phyloP scores from a whole-genome alignment of 148 eudicot genomes.

The Fallopia convolvulus region DNA sequence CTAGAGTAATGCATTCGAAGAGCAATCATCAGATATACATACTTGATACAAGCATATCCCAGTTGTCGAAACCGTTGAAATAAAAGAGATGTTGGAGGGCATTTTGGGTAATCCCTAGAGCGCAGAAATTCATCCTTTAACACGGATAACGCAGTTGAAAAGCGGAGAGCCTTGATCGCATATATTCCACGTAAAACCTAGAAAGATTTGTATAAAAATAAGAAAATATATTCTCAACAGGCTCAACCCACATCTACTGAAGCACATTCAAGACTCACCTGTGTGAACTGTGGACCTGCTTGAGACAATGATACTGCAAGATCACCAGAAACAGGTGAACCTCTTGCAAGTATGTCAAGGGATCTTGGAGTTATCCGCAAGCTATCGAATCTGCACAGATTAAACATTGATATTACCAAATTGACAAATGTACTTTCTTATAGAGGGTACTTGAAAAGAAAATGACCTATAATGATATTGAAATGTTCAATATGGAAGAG shows the following conservation, averaged over 20 bases:
- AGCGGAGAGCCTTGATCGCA: constrained; percentile 92
- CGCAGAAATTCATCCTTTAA: constrained; percentile 92
- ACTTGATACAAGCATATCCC: constrained; percentile 98
- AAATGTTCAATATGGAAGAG: constrained; percentile 6
- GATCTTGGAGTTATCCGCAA: constrained; percentile 93
- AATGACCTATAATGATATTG: not conserved
- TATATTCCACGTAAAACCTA: constrained; percentile 88
- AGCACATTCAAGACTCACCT: constrained; percentile 41
- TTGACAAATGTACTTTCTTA: not conserved
- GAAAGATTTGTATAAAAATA: constrained; percentile 1
- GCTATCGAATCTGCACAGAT: constrained; percentile 77
- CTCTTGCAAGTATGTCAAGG: constrained; percentile 86
- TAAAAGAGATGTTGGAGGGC: constrained; percentile 92
- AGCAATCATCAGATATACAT: constrained; percentile 16
- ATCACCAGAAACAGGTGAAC: constrained; percentile 98
- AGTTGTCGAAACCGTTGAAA: constrained; percentile 91
- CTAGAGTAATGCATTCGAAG: not conserved
- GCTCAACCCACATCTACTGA: constrained; percentile 3
- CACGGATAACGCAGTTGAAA: constrained; percentile 93
- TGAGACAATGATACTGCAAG: constrained; percentile 97
- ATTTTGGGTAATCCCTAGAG: constrained; percentile 94
- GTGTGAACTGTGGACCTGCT: constrained; percentile 96
- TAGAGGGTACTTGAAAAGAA: not conserved
- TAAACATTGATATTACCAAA: not conserved
- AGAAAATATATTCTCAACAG: not conserved